phyloP scores from a whole-genome alignment of 73 alveolate genomes.

The Diophrys sp. region DNA sequence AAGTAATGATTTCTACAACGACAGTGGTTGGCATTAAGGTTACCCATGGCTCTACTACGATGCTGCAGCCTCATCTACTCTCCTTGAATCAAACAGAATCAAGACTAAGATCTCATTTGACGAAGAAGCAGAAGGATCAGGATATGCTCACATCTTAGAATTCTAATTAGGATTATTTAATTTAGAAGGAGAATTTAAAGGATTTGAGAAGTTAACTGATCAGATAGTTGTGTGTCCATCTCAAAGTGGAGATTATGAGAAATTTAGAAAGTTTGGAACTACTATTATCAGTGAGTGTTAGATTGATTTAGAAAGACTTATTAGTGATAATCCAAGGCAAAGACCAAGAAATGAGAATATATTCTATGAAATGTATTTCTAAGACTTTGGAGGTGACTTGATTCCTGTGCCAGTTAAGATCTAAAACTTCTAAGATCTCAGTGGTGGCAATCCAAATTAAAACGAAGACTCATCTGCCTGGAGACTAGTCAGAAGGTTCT shows the following conservation, averaged over 20 bases:
- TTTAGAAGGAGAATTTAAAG: slow-evolving; percentile 58
- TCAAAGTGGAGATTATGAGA: slow-evolving; percentile 27
- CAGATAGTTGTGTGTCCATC: slow-evolving; percentile 58
- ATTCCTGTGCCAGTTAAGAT: slow-evolving; percentile 83
- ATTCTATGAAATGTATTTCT: slow-evolving; percentile 79
- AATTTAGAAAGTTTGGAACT: slow-evolving; percentile 71
- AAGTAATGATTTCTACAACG: slow-evolving; percentile 29
- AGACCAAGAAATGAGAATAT: slow-evolving; percentile 44
- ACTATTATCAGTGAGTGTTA: slow-evolving; percentile 58
- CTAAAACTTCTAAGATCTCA: slow-evolving; percentile 44
- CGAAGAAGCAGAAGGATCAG: slow-evolving; percentile 4
- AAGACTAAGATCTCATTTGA: slow-evolving; percentile 49
- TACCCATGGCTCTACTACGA: slow-evolving; percentile 62
- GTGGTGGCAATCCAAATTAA: slow-evolving; percentile 44
- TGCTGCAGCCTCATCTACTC: slow-evolving; percentile 21
- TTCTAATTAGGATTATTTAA: slow-evolving; percentile 45
- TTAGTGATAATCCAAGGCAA: slow-evolving; percentile 15
- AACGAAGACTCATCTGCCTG: slow-evolving; percentile 25
- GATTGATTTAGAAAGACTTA: slow-evolving; percentile 44
- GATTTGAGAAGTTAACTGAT: slow-evolving; percentile 48
- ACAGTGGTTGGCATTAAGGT: slow-evolving; percentile 38
- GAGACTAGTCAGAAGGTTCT: slow-evolving; percentile 67
- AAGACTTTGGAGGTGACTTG: slow-evolving; percentile 51
- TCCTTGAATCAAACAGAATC: slow-evolving; percentile 32
- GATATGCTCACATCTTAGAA: slow-evolving; percentile 7